phyloP scores from a whole-genome alignment of 2,329 filamentous ascomycete genomes.

The Colletotrichum sp. region DNA sequence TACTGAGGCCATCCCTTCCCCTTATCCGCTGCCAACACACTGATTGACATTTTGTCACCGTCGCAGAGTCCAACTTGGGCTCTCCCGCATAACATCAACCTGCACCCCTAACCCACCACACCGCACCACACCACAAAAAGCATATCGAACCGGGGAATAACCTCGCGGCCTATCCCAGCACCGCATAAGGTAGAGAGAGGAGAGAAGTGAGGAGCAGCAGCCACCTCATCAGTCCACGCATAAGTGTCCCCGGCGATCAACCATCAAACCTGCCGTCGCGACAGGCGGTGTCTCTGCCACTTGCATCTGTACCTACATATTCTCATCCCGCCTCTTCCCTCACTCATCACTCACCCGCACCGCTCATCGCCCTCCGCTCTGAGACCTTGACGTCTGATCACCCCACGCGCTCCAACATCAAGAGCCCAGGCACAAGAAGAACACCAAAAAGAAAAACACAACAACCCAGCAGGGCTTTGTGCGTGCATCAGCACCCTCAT shows the following conservation, averaged over 20 bases:
- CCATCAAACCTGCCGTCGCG: not conserved
- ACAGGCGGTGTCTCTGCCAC: not conserved
- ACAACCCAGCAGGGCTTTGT: not conserved
- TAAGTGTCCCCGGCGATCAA: conserved; percentile 2
- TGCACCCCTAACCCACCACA: conserved; percentile 8
- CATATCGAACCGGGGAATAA: not conserved
- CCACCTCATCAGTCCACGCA: conserved; percentile 15
- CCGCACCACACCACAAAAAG: not conserved
- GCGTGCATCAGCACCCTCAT: not conserved
- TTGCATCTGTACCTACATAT: conserved; percentile 5
- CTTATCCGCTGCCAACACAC: conserved; percentile 6
- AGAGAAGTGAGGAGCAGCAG: not conserved
- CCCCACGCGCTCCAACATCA: conserved; percentile 4
- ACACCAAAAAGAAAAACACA: not conserved
- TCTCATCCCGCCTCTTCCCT: not conserved
- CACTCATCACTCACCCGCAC: not conserved
- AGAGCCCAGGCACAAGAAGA: not conserved
- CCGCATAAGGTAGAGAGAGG: not conserved
- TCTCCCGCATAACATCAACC: conserved; percentile 4
- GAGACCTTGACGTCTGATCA: not conserved
- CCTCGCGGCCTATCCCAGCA: conserved; percentile 1
- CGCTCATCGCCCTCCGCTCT: not conserved
- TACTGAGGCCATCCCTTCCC: not conserved
- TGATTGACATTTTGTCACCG: conserved; percentile 12
- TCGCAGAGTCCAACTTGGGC: not conserved